Conservation (phyloP, 176 grass and related monocot species). For the Avena atlantica region DNA sequence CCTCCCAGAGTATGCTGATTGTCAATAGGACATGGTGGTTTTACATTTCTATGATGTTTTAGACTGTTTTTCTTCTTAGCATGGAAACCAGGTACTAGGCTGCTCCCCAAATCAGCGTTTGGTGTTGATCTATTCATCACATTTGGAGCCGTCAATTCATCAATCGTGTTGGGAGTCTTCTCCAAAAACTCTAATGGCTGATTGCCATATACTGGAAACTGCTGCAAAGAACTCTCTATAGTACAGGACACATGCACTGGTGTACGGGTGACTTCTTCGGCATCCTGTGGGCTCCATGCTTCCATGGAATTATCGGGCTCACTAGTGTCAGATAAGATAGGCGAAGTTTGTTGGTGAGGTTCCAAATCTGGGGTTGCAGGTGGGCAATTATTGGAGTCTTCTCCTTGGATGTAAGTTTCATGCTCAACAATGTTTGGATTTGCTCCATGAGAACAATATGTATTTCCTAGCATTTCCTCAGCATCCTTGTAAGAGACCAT, state of each 20-base stretch:
- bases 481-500: slow-evolving; percentile 46
- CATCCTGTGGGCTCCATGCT: slow-evolving; percentile 45
- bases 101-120: slow-evolving; percentile 32
- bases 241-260: slow-evolving; percentile 65
- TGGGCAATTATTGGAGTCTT: slow-evolving; percentile 47
- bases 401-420: slow-evolving; percentile 38
- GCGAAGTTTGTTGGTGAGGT: slow-evolving; percentile 26
- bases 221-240: slow-evolving; percentile 48
- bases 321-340: slow-evolving; percentile 37
- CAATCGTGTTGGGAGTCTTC: slow-evolving; percentile 28
- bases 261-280: slow-evolving; percentile 58
- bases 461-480: slow-evolving; percentile 45
- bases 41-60: slow-evolving; percentile 46
- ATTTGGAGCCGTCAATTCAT: slow-evolving; percentile 34
- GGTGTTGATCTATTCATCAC: slow-evolving; percentile 24
- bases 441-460: slow-evolving; percentile 38
- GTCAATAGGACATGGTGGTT: slow-evolving; percentile 46
- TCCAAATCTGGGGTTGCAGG: slow-evolving; percentile 37
- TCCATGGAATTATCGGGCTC: slow-evolving; percentile 43
- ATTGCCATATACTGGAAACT: slow-evolving; percentile 35
- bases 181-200: slow-evolving; percentile 39
- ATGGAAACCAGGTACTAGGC: slow-evolving; percentile 22
- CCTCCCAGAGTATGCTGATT: slow-evolving; percentile 61
- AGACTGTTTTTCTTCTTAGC: slow-evolving; percentile 43
- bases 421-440: slow-evolving; percentile 39